These are phyloP conservation scores for Plasmodium falciparum DNA, from an alignment of 169 alveolate species.

Conservation along the genomic window DNA sequence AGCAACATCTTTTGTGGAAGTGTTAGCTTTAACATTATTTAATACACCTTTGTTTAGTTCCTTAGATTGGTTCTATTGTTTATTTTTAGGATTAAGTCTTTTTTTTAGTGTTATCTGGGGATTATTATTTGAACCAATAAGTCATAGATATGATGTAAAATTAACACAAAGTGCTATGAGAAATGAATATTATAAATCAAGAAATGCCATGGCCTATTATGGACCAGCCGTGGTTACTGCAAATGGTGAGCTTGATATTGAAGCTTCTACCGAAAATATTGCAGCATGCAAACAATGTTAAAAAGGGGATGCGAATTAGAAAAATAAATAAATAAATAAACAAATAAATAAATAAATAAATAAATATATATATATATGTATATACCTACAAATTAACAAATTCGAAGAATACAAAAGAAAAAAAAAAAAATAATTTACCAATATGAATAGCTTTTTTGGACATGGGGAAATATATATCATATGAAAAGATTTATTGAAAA, in stretches of 20 bases:
- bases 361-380: conserved; percentile 13
- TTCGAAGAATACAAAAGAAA: neutral
- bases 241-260: conserved; percentile 91
- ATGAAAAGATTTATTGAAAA: no score
- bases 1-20: conserved; percentile 84
- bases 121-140: conserved; percentile 90
- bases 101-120: conserved; percentile 89
- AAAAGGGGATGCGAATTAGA: neutral
- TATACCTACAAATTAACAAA: neutral
- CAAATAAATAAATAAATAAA: neutral
- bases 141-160: conserved; percentile 91
- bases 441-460: no score
- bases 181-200: conserved; percentile 92
- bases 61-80: conserved; percentile 87
- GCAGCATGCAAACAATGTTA: conserved; percentile 39
- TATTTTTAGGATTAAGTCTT: conserved; percentile 87
- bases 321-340: neutral
- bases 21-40: conserved; percentile 83
- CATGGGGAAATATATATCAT: no score
- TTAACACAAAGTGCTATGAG: conserved; percentile 93
- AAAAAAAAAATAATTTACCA: neutral
- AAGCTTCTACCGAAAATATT: conserved; percentile 65
- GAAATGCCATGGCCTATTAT: conserved; percentile 95
- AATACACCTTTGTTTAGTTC: conserved; percentile 84
- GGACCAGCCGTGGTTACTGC: conserved; percentile 95